Evolutionary conservation across 441 rosid species (phyloP).

Genomic region (Syzygium syzygioides): DNA sequence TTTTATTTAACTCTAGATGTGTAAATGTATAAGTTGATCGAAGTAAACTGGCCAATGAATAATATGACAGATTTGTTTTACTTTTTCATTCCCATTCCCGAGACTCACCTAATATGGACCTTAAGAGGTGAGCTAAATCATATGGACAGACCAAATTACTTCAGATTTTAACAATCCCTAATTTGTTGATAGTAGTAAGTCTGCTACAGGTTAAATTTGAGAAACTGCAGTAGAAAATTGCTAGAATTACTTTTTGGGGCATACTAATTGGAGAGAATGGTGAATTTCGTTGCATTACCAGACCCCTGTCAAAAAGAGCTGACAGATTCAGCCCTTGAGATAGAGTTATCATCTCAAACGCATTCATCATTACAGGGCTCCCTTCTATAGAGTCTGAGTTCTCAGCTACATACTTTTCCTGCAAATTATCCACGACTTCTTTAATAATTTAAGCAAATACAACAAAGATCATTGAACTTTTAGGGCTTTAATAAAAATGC

Average conservation of each 20-base stretch:
- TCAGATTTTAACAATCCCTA: not conserved
- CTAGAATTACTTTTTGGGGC: not conserved
- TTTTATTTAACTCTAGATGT: not conserved
- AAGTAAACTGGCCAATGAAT: not conserved
- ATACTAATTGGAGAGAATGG: not conserved
- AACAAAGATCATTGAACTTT: not conserved
- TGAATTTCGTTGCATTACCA: conserved; percentile 29
- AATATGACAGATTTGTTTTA: not conserved
- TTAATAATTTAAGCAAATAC: not conserved
- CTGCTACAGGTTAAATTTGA: not conserved
- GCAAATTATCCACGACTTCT: conserved; percentile 10
- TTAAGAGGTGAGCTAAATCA: not conserved
- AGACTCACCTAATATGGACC: not conserved
- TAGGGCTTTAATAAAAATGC: not conserved
- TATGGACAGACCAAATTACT: not conserved
- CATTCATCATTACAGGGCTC: conserved; percentile 82
- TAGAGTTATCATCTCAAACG: conserved; percentile 93
- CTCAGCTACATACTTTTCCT: conserved; percentile 46
- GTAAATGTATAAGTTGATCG: not conserved
- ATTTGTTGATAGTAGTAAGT: not conserved
- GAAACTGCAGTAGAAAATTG: not conserved
- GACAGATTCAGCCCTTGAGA: conserved; percentile 93
- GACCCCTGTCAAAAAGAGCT: conserved; percentile 79
- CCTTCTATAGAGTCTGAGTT: conserved; percentile 32
- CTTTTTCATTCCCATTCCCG: not conserved